phyloP scores from a whole-genome alignment of 1,284 basidiomycete genomes.

The Afroboletus lepidellus region DNA sequence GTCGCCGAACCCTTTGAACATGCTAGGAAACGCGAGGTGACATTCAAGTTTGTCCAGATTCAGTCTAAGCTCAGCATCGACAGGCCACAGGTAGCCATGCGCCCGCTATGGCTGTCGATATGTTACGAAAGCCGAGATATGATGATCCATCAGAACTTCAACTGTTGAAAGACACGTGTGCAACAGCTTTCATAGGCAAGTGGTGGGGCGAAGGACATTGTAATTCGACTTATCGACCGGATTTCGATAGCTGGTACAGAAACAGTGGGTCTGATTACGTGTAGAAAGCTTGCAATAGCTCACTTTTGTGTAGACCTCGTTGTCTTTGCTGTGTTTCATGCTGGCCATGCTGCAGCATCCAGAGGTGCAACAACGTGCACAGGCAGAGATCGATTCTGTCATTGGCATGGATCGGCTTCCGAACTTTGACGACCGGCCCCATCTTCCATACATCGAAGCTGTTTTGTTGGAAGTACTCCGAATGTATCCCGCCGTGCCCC shows the following conservation, averaged over 20 bases:
- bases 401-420: conserved; percentile 40
- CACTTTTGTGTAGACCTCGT: conserved; percentile 36
- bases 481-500: conserved; percentile 43
- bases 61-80: not conserved
- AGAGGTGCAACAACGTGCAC: conserved; percentile 41
- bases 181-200: conserved; percentile 28
- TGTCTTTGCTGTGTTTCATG: conserved; percentile 45
- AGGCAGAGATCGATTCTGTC: conserved; percentile 43
- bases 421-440: conserved; percentile 37
- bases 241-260: conserved; percentile 22
- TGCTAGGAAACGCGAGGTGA: conserved; percentile 18
- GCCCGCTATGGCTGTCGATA: conserved; percentile 19
- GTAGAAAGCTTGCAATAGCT: not conserved
- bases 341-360: conserved; percentile 50
- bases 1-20: conserved; percentile 23
- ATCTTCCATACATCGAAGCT: conserved; percentile 46
- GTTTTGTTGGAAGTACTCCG: conserved; percentile 51
- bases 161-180: conserved; percentile 18
- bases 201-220: not conserved
- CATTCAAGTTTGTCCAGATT: no score
- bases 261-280: conserved; percentile 15
- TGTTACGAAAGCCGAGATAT: conserved; percentile 4
- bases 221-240: not conserved
- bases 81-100: conserved; percentile 14
- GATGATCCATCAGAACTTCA: conserved; percentile 3